Base-by-base conservation (phyloP, 768 basidiomycete genomes). In the Lactifluus piperatus region DNA sequence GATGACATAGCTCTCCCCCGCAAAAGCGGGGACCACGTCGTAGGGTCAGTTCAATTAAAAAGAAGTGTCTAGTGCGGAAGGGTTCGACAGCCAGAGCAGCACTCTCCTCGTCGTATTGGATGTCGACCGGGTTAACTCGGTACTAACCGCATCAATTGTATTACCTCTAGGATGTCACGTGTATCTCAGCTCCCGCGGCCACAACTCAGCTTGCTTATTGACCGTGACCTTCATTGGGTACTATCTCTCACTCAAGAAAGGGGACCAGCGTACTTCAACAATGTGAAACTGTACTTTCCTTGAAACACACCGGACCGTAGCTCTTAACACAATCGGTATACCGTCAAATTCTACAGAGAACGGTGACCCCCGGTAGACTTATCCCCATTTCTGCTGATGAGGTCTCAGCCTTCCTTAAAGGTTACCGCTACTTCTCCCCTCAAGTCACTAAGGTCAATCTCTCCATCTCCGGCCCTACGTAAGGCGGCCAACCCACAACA, bases 341-440 rank as follows among this genome's bases (percentile, higher is more conserved):
- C 24, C 8, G 24, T 45, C 24, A 10, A 10, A 45, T 45, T 22
- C 5, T 22, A 9, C 10, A 22, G 24, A 45, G 44, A 45, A 39
- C 5, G 18, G 6, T 5, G n/a, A 39, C 39, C 39, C n/a, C 39
- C 39, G 39, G 39, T 18, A 39, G 6, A n/a, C 39, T 18, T n/a
- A 39, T 39, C 5, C 69, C 69, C 13, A 69, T 77, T 14, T 80
- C 78, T 7, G 70, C 74, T 62, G 70, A 74, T 0, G 30, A 30
- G 30, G 5, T 8, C 30, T 83, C 86, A 0, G 71, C 81, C 36
- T 68, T 79, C 6, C 77, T 90, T 47, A 85, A 88, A 64, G 79
- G 78, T 13, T 88, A 86, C 62, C 81, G 86, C 62, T 89, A 89
- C 71, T 90, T 90, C 68, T 86, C 88, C 4, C 81, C 82, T 0